Evolutionary conservation across 371 early-diverging fungal species (phyloP).

Genomic region (Mortierella sp.): DNA sequence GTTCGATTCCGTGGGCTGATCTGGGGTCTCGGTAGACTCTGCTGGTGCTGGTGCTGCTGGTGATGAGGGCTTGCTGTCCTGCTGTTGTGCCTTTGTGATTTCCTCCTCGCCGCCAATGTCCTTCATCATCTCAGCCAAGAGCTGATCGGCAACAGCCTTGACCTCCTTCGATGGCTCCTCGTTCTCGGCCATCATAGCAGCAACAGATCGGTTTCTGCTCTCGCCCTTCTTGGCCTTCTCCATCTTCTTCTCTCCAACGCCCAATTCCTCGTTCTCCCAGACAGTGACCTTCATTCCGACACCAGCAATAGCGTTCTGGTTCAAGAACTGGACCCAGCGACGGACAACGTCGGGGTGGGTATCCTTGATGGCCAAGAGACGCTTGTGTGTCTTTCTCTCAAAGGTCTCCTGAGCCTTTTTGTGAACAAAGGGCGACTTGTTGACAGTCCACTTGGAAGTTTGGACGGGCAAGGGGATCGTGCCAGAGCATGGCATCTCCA

Average conservation of each 20-base stretch:
- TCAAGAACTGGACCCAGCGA: conserved; percentile 82
- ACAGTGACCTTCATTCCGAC: conserved; percentile 81
- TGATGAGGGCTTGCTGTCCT: conserved; percentile 22
- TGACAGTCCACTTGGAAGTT: conserved; percentile 90
- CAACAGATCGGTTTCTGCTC: conserved; percentile 52
- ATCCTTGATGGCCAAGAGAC: conserved; percentile 88
- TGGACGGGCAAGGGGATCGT: conserved; percentile 83
- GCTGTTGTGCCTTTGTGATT: conserved; percentile 12
- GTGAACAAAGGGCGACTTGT: conserved; percentile 95
- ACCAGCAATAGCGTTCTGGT: conserved; percentile 82
- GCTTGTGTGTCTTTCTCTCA: conserved; percentile 91
- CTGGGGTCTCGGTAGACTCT: conserved; percentile 13
- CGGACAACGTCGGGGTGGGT: conserved; percentile 82
- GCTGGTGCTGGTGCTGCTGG: conserved; percentile 20
- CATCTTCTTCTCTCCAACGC: conserved; percentile 50
- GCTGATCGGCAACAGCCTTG: conserved; percentile 49
- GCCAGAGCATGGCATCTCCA: conserved; percentile 85
- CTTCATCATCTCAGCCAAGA: conserved; percentile 56
- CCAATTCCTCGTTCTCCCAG: conserved; percentile 76
- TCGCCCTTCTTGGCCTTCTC: conserved; percentile 52
- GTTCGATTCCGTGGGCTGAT: conserved; percentile 44
- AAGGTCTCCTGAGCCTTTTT: conserved; percentile 97
- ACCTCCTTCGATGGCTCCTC: conserved; percentile 49
- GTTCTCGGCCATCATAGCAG: conserved; percentile 21
- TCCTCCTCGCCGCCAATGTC: conserved; percentile 51